Conservation (phyloP, 169 alveolate genomes). For the Eimeria sp. region DNA sequence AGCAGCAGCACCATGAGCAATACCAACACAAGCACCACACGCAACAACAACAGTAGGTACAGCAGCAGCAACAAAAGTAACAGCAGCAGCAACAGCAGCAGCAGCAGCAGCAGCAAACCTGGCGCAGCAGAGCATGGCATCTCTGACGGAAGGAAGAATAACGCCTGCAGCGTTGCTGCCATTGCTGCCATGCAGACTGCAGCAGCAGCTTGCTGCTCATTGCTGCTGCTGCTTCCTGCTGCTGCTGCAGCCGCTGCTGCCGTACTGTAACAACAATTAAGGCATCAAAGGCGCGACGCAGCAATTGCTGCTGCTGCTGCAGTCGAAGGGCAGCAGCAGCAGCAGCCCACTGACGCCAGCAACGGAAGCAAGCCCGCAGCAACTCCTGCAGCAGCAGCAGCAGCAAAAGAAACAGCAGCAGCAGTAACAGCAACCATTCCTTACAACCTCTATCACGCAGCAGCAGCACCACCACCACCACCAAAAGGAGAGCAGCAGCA, state of each 20-base stretch:
- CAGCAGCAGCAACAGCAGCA: slow-evolving; percentile 51
- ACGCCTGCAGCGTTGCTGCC: slow-evolving; percentile 54
- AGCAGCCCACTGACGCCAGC: slow-evolving; percentile 53
- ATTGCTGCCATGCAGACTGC: neutral
- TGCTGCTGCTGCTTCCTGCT: slow-evolving; percentile 10
- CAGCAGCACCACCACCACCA: neutral
- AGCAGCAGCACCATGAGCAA: neutral
- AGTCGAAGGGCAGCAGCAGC: slow-evolving; percentile 67
- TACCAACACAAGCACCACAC: neutral
- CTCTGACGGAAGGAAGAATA: slow-evolving; percentile 44
- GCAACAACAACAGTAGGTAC: neutral
- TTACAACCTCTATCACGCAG: neutral
- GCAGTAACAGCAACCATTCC: neutral
- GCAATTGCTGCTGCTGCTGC: slow-evolving; percentile 57
- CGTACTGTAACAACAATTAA: neutral
- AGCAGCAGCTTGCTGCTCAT: slow-evolving; percentile 39
- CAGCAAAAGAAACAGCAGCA: slow-evolving; percentile 46
- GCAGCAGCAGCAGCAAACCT: slow-evolving; percentile 27
- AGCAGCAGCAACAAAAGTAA: neutral
- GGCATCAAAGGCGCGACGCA: slow-evolving; percentile 9
- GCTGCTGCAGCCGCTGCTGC: slow-evolving; percentile 48
- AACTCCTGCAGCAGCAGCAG: slow-evolving; percentile 53
- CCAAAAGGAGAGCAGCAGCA: neutral
- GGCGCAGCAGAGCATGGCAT: slow-evolving; percentile 37
- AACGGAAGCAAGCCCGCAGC: neutral